These are phyloP conservation scores for Tephrocybe sp. DNA, from an alignment of 768 basidiomycete species.

Conservation along the genomic window DNA sequence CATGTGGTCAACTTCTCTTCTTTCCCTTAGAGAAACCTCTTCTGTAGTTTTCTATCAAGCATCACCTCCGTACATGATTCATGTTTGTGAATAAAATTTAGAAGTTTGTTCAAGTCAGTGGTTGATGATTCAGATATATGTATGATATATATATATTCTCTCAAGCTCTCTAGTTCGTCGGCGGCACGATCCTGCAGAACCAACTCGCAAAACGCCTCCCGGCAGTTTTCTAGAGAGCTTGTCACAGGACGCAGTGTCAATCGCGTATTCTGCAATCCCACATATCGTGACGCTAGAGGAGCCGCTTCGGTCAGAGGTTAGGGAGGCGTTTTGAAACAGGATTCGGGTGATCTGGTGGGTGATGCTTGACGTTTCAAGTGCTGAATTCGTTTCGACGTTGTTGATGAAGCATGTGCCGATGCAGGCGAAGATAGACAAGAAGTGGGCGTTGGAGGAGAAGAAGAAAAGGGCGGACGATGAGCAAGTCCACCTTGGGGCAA, in stretches of 20 bases:
- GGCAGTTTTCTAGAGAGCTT: conserved; percentile 28
- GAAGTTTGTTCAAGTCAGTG: too few species aligned
- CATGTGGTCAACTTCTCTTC: conserved; percentile 3
- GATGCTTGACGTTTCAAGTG: conserved; percentile 4
- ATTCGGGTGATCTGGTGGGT: conserved; percentile 11
- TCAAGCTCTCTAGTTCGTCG: too few species aligned
- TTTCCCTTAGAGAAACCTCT: conserved; percentile 1
- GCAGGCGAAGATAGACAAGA: conserved; percentile 6
- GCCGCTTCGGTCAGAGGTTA: conserved; percentile 14
- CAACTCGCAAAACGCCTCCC: conserved; percentile 41
- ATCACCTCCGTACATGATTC: too few species aligned
- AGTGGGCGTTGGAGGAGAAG: conserved; percentile 5
- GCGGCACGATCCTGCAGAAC: conserved; percentile 50
- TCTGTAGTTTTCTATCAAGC: neutral
- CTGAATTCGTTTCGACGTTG: conserved; percentile 5
- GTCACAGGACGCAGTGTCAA: conserved; percentile 30
- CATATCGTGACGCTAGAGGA: conserved; percentile 33
- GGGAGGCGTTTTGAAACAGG: conserved; percentile 11
- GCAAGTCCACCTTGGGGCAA: too few species aligned
- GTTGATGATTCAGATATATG: too few species aligned
- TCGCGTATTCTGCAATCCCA: conserved; percentile 47
- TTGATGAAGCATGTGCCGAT: conserved; percentile 8
- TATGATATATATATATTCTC: too few species aligned
- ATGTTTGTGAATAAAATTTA: too few species aligned
- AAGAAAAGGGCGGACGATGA: neutral